Conservation (phyloP, 768 basidiomycete species). For the Cyclocybe cylindracea region DNA sequence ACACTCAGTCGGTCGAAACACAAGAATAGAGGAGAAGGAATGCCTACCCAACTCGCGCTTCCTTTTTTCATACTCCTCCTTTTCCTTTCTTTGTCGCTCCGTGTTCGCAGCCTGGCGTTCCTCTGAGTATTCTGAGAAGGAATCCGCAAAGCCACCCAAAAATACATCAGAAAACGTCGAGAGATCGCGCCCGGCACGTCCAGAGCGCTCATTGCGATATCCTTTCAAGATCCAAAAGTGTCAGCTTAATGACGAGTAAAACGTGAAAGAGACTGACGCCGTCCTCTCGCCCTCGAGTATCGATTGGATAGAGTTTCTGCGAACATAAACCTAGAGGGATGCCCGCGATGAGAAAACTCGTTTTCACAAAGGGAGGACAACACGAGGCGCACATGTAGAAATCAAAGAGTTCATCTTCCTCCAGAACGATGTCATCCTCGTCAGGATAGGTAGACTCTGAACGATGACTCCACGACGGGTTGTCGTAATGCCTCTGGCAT, state of each 20-base stretch:
- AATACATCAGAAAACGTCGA: slow-evolving; percentile 19
- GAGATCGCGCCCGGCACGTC: slow-evolving; percentile 11
- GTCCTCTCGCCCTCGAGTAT: slow-evolving; percentile 25
- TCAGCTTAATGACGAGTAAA: neutral
- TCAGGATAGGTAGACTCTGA: slow-evolving; percentile 11
- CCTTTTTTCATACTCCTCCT: slow-evolving; percentile 31
- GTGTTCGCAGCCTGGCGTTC: slow-evolving; percentile 18
- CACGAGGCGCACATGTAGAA: slow-evolving; percentile 28
- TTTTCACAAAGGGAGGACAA: slow-evolving; percentile 1
- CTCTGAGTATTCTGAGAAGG: neutral
- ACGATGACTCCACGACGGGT: slow-evolving; percentile 28
- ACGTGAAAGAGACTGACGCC: slow-evolving; percentile 21
- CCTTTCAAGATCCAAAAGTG: slow-evolving; percentile 17
- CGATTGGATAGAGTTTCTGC: slow-evolving; percentile 29
- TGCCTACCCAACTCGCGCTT: slow-evolving; percentile 33
- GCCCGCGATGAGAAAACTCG: slow-evolving; percentile 3
- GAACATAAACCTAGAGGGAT: slow-evolving; percentile 31
- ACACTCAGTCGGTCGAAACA: neutral
- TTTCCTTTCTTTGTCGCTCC: slow-evolving; percentile 26
- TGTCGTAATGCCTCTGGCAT: slow-evolving; percentile 34
- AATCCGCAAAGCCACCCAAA: slow-evolving; percentile 18
- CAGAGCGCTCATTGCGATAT: slow-evolving; percentile 28
- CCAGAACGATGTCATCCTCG: slow-evolving; percentile 27
- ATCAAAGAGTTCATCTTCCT: slow-evolving; percentile 27
- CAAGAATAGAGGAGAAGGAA: neutral